These are phyloP conservation scores for Euryodendron excelsum DNA, from an alignment of 148 eudicot genomes.

Conservation along the genomic window DNA sequence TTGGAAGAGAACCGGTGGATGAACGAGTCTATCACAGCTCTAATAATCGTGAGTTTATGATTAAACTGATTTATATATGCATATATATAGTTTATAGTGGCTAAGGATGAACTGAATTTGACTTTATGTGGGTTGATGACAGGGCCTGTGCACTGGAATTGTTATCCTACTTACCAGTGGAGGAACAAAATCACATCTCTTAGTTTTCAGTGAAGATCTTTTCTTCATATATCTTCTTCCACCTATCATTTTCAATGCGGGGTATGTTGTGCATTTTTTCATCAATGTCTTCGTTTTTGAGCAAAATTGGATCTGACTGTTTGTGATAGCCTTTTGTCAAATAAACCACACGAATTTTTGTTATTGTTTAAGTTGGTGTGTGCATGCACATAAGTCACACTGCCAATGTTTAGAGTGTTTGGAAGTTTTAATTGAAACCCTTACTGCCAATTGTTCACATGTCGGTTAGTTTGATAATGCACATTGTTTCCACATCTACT, in stretches of 20 bases:
- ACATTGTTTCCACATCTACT: not conserved
- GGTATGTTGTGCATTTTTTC: conserved; percentile 40
- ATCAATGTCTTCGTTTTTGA: not conserved
- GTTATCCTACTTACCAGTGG: conserved; percentile 52
- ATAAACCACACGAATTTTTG: not conserved
- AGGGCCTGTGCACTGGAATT: conserved; percentile 69
- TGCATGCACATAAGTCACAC: not conserved
- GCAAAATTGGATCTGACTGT: not conserved
- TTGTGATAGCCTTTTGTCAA: not conserved
- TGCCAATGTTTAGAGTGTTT: not conserved
- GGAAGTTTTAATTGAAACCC: not conserved
- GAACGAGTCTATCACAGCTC: conserved; percentile 73
- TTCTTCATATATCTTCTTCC: conserved; percentile 86
- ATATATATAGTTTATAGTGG: not conserved
- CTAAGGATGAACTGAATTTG: not conserved
- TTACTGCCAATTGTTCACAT: not conserved
- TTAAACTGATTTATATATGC: not conserved
- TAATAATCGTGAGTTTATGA: conserved; percentile 41
- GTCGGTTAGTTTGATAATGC: not conserved
- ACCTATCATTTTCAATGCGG: conserved; percentile 87
- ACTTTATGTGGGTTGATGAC: conserved; percentile 15
- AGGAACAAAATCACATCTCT: conserved; percentile 64
- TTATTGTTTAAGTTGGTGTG: not conserved
- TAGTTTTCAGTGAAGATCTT: conserved; percentile 83
- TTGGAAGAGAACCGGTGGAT: conserved; percentile 70